Evolutionary conservation across 2,329 filamentous ascomycete genomes (phyloP).

Genomic region (Proliferodiscus dingleyae): DNA sequence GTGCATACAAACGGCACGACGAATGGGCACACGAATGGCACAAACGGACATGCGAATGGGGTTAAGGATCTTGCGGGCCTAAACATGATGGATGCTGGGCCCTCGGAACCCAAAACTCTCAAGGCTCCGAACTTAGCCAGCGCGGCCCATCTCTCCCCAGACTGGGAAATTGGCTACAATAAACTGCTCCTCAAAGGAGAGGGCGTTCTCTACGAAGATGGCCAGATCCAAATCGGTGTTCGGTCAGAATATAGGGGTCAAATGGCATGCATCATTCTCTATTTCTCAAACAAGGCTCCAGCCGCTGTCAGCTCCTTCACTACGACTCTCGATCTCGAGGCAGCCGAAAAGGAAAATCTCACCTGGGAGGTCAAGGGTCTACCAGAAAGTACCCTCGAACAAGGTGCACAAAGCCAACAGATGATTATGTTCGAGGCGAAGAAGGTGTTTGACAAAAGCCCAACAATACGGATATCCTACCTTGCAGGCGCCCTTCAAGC

Average conservation of each 20-base stretch:
- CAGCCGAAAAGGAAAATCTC: constrained; percentile 58
- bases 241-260: constrained; percentile 94
- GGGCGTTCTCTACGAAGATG: constrained; percentile 90
- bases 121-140: constrained; percentile 83
- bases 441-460: constrained; percentile 73
- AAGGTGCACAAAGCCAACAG: constrained; percentile 79
- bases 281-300: constrained; percentile 92
- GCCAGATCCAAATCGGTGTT: constrained; percentile 86
- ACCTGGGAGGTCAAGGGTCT: constrained; percentile 85
- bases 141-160: constrained; percentile 85
- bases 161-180: constrained; percentile 90
- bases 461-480: constrained; percentile 91
- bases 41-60: constrained; percentile 48
- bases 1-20: constrained; percentile 38
- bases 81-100: constrained; percentile 63
- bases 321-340: constrained; percentile 82
- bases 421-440: constrained; percentile 92
- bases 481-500: constrained; percentile 90
- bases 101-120: constrained; percentile 50
- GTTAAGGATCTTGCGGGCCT: constrained; percentile 71
- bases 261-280: constrained; percentile 90
- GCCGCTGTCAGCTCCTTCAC: constrained; percentile 86
- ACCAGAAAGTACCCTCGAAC: constrained; percentile 73
- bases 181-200: constrained; percentile 73
- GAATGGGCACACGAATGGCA: constrained; percentile 44